Evolutionary conservation across 1,139 yeast genomes (phyloP).

Genomic region (Candida sp.): DNA sequence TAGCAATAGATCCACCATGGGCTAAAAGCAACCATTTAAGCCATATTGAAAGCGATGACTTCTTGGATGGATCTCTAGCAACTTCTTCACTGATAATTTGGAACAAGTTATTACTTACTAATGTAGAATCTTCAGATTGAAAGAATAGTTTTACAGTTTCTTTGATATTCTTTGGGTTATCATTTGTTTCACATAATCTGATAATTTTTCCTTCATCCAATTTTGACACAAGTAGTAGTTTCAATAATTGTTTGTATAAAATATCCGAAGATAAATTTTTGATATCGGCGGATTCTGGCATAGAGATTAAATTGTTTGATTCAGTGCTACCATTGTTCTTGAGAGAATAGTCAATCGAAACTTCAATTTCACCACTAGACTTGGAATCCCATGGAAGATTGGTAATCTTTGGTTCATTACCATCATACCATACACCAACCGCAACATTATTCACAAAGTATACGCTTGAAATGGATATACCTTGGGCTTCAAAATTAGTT

Average conservation of each 20-base stretch:
- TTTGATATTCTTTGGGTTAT: constrained; percentile 31
- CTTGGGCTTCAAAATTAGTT: constrained; percentile 7
- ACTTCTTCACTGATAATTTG: constrained; percentile 29
- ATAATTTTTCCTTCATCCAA: constrained; percentile 13
- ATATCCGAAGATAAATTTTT: constrained; percentile 19
- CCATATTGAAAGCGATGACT: constrained; percentile 39
- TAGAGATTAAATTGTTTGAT: constrained; percentile 5
- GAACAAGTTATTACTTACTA: constrained; percentile 26
- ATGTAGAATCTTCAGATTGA: constrained; percentile 11
- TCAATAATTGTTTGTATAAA: constrained; percentile 19
- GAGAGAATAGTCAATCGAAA: constrained; percentile 15
- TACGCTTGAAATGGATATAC: constrained; percentile 11
- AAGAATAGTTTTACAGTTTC: constrained; percentile 25
- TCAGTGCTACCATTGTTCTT: constrained; percentile 1
- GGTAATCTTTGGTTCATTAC: constrained; percentile 22
- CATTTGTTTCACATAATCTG: constrained; percentile 31
- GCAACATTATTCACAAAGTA: constrained; percentile 5
- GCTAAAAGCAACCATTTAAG: constrained; percentile 46
- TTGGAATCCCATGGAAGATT: constrained; percentile 16
- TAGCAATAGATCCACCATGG: constrained; percentile 41
- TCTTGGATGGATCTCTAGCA: constrained; percentile 30
- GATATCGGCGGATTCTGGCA: constrained; percentile 10
- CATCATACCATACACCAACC: constrained; percentile 37
- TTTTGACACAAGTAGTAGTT: constrained; percentile 7
- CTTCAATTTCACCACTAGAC: constrained; percentile 13